Evolutionary conservation across 2,329 filamentous ascomycete genomes (phyloP), one percentile per base, ranked within the genome.

Genomic region (Stachybotrys chlorohalonatus): DNA sequence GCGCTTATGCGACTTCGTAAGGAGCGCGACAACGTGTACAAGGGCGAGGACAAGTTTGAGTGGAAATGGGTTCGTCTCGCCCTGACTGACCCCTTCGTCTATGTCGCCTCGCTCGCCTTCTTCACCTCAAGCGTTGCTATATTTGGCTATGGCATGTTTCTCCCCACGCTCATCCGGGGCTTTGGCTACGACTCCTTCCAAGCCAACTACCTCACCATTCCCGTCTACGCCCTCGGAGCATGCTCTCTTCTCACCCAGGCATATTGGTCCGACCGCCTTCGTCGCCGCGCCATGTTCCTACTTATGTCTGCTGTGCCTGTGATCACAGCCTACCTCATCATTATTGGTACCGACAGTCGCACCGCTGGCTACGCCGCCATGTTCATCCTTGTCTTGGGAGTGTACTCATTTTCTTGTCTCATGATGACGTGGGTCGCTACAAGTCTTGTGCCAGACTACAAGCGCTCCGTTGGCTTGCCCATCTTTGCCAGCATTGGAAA

Each of bases 401-500:
- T 1, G 51, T 52, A 31, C 52, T 56, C 11, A 63, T 73, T 39
- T 73, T 71, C 54, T 56, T 24, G 16, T 17, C 16, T 50, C 2
- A 24, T 50, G 16, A 31, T 72, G 1, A 74, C 73, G 42, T 79
- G 76, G 76, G 60, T 78, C 5, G 75, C 74, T 17, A 75, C 75
- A 48, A 79, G 77, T 39, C 66, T 73, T 1, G 73, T 74, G 6
- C 72, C 71, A 1, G 75, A 79, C 48, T 77, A 76, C 61, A 71
- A 75, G 31, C 71, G 76, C 15, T 75, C 76, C 0, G 69, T 76
- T 0, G 74, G 70, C 4, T 70, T 79, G 11, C 75, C 75, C 3
- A 62, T 75, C 31, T 70, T 76, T 9, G 72, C 75, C 52, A 77
- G 75, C 0, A 68, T 79, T 1, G 76, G 71, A 1, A 79, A 79